Evolutionary conservation across 1,139 yeast species (phyloP).

Genomic region (Nakaseomyces glabratus): DNA sequence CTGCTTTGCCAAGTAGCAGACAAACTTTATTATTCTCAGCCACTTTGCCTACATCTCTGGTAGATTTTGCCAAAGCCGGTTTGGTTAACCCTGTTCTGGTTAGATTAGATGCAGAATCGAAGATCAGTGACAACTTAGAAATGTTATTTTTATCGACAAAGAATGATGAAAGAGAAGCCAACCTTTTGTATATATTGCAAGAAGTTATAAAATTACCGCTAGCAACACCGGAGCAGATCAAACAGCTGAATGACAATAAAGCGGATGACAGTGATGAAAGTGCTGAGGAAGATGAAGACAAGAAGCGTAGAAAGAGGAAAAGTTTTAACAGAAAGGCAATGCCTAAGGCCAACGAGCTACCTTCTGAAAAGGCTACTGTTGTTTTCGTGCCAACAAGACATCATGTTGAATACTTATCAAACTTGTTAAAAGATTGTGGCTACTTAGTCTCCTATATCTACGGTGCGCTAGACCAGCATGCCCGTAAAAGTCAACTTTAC

Average conservation of each 20-base stretch:
- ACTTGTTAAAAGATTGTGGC: slow-evolving; percentile 63
- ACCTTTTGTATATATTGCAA: slow-evolving; percentile 62
- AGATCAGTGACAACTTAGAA: slow-evolving; percentile 81
- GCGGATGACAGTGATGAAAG: slow-evolving; percentile 40
- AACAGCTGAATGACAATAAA: slow-evolving; percentile 43
- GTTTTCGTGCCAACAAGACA: slow-evolving; percentile 95
- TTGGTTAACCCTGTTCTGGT: slow-evolving; percentile 84
- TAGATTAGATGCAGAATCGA: slow-evolving; percentile 84
- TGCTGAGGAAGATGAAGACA: slow-evolving; percentile 31
- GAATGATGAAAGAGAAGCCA: slow-evolving; percentile 84
- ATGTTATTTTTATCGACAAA: slow-evolving; percentile 81
- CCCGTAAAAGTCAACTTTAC: slow-evolving; percentile 81
- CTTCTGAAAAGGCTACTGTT: slow-evolving; percentile 79
- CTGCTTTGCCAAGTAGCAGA: slow-evolving; percentile 69
- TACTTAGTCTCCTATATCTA: slow-evolving; percentile 83
- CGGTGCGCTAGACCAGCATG: slow-evolving; percentile 91
- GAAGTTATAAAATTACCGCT: slow-evolving; percentile 79
- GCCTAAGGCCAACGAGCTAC: slow-evolving; percentile 75
- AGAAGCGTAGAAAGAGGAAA: slow-evolving; percentile 33
- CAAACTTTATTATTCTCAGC: slow-evolving; percentile 92
- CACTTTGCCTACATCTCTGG: slow-evolving; percentile 82
- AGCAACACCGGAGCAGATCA: slow-evolving; percentile 58
- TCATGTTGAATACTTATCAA: slow-evolving; percentile 85
- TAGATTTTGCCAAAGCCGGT: slow-evolving; percentile 97
- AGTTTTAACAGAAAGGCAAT: slow-evolving; percentile 45